Base-by-base conservation (phyloP, 73 alveolate species). In the Blepharisma japonicum region DNA sequence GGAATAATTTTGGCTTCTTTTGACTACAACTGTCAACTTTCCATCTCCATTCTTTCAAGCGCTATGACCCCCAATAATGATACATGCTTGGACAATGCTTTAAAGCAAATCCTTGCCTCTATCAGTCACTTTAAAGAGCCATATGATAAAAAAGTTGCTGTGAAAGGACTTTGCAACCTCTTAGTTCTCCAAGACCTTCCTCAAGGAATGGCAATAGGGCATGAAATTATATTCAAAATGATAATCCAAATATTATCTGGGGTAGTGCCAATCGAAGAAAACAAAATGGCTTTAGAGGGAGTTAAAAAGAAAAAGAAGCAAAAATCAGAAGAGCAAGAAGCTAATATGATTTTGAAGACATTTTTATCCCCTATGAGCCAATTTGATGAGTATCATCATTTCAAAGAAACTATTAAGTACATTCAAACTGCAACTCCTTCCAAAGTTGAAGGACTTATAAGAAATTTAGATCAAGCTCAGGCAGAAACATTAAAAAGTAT, bases 71-170 rank as follows among this genome's bases (percentile, higher is more conserved):
- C 38, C 14, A 61, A n/a, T 9, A 39, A 39, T 9, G 50, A 61
- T 9, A 61, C 49, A 18, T 61, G 23, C 47, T 25, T 61, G 39
- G 46, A 61, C 2, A 14, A 18, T 61, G 74, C 23, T 9, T 25
- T 61, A 14, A n/a, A 25, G 11, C 18, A 20, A 25, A 61, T 61
- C 74, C 14, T 25, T n/a, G 74, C 39, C 0, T 14, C 14, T 61
- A 61, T 39, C 5, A 14, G 5, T 14, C 14, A 14, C 23, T 61
- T 61, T 25, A 14, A 25, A 9, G 47, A 61, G 14, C 74, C 2
- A 18, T 61, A 61, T 39, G 74, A 61, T 61, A 61, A 61, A 61
- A 61, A 61, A 61, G 74, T 61, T 8, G 74, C 74, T 14, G 47
- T 61, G 2, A 20, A n/a, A 20, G 74, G 74, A 14, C 74, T 61